A percentile compares a stretch with the other conserved stretches of the same genome.
Evolutionary conservation across 1,284 basidiomycete genomes (phyloP).

Genomic region (Cryptococcus maquisensis): DNA sequence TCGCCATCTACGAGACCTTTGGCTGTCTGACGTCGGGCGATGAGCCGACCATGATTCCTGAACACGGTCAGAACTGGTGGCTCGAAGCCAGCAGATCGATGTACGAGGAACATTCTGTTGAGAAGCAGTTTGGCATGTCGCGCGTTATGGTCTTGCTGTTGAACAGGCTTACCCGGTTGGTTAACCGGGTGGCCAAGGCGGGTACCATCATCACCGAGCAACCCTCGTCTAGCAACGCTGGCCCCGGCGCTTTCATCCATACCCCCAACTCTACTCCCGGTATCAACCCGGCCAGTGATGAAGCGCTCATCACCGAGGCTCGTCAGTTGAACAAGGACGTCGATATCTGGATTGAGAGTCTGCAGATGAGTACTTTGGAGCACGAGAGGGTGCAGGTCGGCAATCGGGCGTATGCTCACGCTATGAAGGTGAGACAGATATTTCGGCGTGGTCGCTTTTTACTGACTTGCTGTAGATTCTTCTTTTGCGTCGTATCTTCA

Average conservation of each 20-base stretch:
- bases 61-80: conserved; percentile 50
- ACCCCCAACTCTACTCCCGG: not conserved
- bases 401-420: conserved; percentile 47
- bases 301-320: conserved; percentile 31
- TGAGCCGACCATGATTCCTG: conserved; percentile 49
- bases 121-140: conserved; percentile 54
- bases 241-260: not conserved
- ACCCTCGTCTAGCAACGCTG: not conserved
- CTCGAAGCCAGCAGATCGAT: conserved; percentile 38
- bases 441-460: not conserved
- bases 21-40: conserved; percentile 51
- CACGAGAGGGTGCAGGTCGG: conserved; percentile 50
- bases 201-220: conserved; percentile 3
- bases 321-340: conserved; percentile 41
- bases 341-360: conserved; percentile 44
- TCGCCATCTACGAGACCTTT: conserved; percentile 54
- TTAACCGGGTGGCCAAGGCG: conserved; percentile 25
- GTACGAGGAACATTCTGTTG: conserved; percentile 51
- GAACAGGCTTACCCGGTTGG: conserved; percentile 32
- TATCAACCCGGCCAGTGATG: conserved; percentile 35
- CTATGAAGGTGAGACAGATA: conserved; percentile 45
- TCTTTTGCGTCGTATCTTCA: conserved; percentile 52
- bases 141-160: conserved; percentile 45
- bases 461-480: conserved; percentile 46
- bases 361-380: conserved; percentile 36